Percentiles rank a stretch among this genome's conserved stretches.
These are phyloP conservation scores for Parsonsia alboflavescens DNA, from an alignment of 257 asterid species.

Conservation along the genomic window DNA sequence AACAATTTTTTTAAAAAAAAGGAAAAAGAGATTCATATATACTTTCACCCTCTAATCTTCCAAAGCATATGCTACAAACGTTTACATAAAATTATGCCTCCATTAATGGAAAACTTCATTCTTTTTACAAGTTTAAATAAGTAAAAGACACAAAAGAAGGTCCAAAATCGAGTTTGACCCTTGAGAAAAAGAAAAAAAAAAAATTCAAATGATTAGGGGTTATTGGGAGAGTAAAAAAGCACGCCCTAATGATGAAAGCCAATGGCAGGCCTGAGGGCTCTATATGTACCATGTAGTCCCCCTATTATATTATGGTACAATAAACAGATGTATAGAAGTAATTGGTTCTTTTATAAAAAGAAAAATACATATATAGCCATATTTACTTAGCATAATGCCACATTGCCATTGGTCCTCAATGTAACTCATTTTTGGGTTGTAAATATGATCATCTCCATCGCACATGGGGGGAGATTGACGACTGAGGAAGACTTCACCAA, in stretches of 20 bases:
- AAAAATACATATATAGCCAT: too few species aligned
- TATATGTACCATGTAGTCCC: background rate
- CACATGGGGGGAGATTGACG: conserved; percentile 10
- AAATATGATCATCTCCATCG: background rate
- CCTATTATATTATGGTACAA: background rate
- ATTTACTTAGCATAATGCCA: too few species aligned
- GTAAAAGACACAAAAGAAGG: conserved; percentile 5
- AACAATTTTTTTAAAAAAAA: background rate
- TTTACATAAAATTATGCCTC: conserved; percentile 2
- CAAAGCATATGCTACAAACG: conserved; percentile 17
- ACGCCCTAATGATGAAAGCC: conserved; percentile 12
- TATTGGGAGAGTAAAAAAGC: conserved; percentile 6
- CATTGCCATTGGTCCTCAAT: too few species aligned
- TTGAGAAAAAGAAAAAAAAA: background rate
- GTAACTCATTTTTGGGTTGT: too few species aligned
- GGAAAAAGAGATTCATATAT: background rate
- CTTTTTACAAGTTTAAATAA: background rate
- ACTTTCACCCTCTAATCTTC: conserved; percentile 10
- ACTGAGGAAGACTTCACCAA: too few species aligned
- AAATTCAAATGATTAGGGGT: background rate
- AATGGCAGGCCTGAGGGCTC: background rate
- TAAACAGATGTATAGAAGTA: background rate
- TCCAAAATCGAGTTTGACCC: conserved; percentile 12
- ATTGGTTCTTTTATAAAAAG: background rate
- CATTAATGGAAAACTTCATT: background rate